A percentile compares a stretch with the other conserved stretches of the same genome.
Evolutionary conservation across 2,329 filamentous ascomycete species (phyloP).

Genomic region (Pyrenophora graminea): DNA sequence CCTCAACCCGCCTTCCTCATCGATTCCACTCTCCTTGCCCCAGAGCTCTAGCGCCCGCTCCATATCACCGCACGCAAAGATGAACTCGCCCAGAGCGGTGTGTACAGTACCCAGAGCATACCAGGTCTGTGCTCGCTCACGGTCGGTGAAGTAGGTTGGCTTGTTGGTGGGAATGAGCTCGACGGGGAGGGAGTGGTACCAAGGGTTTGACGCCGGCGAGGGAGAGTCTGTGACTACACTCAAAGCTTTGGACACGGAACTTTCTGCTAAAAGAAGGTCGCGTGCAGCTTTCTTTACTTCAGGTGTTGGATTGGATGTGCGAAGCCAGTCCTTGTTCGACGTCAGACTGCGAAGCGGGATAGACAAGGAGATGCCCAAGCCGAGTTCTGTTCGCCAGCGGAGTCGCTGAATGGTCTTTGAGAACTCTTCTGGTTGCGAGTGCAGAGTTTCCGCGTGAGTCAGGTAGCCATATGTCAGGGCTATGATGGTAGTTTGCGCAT

Average conservation of each 20-base stretch:
- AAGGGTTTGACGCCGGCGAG: conserved; percentile 32
- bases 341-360: conserved; percentile 15
- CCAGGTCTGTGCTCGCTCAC: conserved; percentile 37
- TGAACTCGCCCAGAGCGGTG: conserved; percentile 31
- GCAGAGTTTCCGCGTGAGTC: conserved; percentile 34
- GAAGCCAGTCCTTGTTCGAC: conserved; percentile 20
- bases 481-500: conserved; percentile 32
- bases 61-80: conserved; percentile 43
- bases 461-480: conserved; percentile 40
- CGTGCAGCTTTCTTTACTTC: conserved; percentile 16
- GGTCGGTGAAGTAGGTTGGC: conserved; percentile 32
- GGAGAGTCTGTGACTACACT: conserved; percentile 36
- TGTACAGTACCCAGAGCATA: conserved; percentile 36
- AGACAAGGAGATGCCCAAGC: conserved; percentile 27
- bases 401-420: conserved; percentile 30
- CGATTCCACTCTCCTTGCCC: conserved; percentile 7
- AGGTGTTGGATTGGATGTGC: not conserved
- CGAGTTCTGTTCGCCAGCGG: conserved; percentile 38
- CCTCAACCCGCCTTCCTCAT: conserved; percentile 9
- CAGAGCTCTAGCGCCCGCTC: conserved; percentile 34
- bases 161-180: conserved; percentile 42
- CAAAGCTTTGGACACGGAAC: conserved; percentile 28
- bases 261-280: conserved; percentile 30
- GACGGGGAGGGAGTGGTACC: conserved; percentile 35
- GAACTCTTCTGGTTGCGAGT: conserved; percentile 28